Base-by-base conservation (phyloP, 2,329 filamentous ascomycete species). In the Colletotrichum cuscutae region DNA sequence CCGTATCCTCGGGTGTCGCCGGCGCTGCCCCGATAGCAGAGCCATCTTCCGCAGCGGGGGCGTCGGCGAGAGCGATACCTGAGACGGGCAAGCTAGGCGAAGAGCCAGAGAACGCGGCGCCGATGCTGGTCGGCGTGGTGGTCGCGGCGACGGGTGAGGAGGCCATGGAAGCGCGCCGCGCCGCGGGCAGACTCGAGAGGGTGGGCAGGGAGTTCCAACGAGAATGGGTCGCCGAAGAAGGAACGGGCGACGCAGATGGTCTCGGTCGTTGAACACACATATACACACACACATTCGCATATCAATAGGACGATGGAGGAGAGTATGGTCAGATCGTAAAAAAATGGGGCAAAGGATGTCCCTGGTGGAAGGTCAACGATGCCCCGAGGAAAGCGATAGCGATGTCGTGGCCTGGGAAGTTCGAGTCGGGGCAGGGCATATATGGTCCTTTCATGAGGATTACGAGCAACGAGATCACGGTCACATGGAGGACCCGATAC, bases 201-300 rank as follows among this genome's bases (percentile, higher is more conserved):
- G 82, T 90, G 3, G 90, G 87, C 1, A 81, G 85, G 71, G 85
- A 87, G 59, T 86, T 91, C 60, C 90, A 91, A 78, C 81, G 81
- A 30, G 85, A 87, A 72, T 90, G 89, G 88, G 78, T 80, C 1
- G 81, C 81, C 26, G 82, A 84, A 67, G 75, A 79, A 64, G 30
- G 61, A 19, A 53, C 61, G 22, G 73, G 63, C 42, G 68, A 62
- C 54, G 65, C 30, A 9, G 62, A 59, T 30, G 60, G 63, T n/a
- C 46, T 32, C n/a, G 59, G 64, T 15, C 59, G 68, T 24, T 60
- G 42, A 63, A 19, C 32, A 35, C 32, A 12, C 32, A 35, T 12
- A 28, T 4, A 35, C 2, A 15, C 30, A 35, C 32, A 35, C 32
- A 35, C 32, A 35, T 13, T 19, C n/a, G 30, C 15, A 30, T 11